A percentile compares a stretch with the other conserved stretches of the same genome.
These are phyloP conservation scores for Hyphopichia burtonii DNA, from an alignment of 1,139 yeast genomes.

Conservation along the genomic window DNA sequence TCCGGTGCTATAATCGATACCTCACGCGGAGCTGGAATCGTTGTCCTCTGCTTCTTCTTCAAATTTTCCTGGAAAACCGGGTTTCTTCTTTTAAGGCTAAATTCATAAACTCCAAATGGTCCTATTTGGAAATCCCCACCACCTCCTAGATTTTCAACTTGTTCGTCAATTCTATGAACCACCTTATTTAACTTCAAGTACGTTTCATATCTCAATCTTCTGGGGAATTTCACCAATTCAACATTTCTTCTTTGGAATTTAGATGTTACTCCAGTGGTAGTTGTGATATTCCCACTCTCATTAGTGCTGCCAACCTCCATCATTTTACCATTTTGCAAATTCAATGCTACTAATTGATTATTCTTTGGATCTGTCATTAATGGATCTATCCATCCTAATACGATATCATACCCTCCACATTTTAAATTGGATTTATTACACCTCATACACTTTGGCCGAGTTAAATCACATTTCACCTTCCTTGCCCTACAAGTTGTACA, in stretches of 20 bases:
- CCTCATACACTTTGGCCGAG: conserved; percentile 40
- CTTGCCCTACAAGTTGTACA: conserved; percentile 55
- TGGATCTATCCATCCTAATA: conserved; percentile 42
- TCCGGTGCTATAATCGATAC: no score
- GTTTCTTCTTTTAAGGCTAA: not conserved
- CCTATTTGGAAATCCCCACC: conserved; percentile 20
- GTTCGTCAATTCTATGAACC: conserved; percentile 15
- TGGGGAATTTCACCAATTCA: conserved; percentile 35
- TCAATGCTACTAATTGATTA: conserved; percentile 19
- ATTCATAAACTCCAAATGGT: conserved; percentile 24
- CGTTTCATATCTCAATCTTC: conserved; percentile 29
- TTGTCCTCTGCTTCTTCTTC: no score
- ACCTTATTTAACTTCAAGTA: conserved; percentile 26
- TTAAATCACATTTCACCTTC: conserved; percentile 51
- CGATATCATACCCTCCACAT: conserved; percentile 43
- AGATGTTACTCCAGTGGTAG: not conserved
- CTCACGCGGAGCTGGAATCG: no score
- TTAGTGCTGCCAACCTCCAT: conserved; percentile 11
- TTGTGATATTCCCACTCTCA: not conserved
- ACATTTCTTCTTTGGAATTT: conserved; percentile 38
- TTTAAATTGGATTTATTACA: conserved; percentile 41
- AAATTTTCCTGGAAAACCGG: no score
- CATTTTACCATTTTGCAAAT: conserved; percentile 16
- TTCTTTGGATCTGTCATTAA: conserved; percentile 20
- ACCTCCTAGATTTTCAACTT: not conserved